These are phyloP conservation scores for Colletotrichum eleusines DNA, from an alignment of 2,329 filamentous ascomycete genomes.

Conservation along the genomic window DNA sequence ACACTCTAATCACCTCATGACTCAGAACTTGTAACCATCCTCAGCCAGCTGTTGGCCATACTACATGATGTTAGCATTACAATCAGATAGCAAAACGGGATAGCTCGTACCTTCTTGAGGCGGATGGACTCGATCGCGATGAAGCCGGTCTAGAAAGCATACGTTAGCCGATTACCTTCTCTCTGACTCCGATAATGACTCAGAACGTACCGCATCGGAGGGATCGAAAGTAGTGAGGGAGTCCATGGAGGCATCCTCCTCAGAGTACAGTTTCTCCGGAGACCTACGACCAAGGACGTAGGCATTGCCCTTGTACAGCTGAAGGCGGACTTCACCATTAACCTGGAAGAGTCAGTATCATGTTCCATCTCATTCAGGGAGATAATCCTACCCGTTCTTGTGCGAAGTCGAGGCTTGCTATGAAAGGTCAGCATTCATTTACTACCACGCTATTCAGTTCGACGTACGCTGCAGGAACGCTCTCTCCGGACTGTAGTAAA, in stretches of 20 bases:
- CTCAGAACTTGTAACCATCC: slow-evolving; percentile 46
- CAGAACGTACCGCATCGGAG: slow-evolving; percentile 50
- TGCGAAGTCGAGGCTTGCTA: slow-evolving; percentile 37
- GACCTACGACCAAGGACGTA: slow-evolving; percentile 61
- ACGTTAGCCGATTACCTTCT: neutral
- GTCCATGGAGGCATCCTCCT: slow-evolving; percentile 64
- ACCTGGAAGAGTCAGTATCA: neutral
- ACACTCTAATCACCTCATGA: neutral
- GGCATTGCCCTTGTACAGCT: slow-evolving; percentile 56
- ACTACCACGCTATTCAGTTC: accelerated
- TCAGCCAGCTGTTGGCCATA: slow-evolving; percentile 58
- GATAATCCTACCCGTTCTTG: slow-evolving; percentile 18
- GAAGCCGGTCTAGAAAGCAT: slow-evolving; percentile 56
- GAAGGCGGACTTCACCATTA: slow-evolving; percentile 47
- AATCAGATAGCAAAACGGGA: accelerated
- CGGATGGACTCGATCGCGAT: slow-evolving; percentile 78
- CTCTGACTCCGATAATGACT: neutral
- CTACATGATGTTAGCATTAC: slow-evolving; percentile 45
- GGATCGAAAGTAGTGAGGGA: slow-evolving; percentile 58
- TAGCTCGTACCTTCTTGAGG: slow-evolving; percentile 60
- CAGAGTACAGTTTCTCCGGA: slow-evolving; percentile 64
- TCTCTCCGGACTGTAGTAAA: slow-evolving; percentile 63
- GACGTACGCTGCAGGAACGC: slow-evolving; percentile 32
- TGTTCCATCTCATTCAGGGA: neutral
- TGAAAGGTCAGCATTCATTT: neutral